These are phyloP conservation scores for Martiniozyma abietophila DNA, from an alignment of 805 yeast species.

Conservation along the genomic window DNA sequence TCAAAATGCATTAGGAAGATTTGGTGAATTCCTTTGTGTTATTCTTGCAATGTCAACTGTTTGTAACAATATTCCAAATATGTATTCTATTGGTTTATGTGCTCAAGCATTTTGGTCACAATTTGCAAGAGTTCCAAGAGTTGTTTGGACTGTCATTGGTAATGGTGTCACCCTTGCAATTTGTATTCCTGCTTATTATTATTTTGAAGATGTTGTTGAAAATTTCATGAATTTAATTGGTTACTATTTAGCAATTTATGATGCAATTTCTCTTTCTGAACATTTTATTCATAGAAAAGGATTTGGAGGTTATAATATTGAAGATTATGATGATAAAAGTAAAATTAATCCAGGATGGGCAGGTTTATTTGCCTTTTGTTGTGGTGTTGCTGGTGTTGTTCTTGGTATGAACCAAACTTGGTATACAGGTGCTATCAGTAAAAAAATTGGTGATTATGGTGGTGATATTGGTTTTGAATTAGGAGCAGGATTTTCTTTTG, in stretches of 20 bases:
- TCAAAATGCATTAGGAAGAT: slow-evolving; percentile 71
- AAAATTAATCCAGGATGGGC: slow-evolving; percentile 70
- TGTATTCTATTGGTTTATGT: slow-evolving; percentile 83
- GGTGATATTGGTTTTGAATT: slow-evolving; percentile 87
- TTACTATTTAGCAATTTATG: slow-evolving; percentile 83
- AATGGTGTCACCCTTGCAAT: slow-evolving; percentile 73
- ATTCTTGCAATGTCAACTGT: slow-evolving; percentile 77
- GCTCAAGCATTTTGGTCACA: slow-evolving; percentile 80
- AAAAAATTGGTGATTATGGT: slow-evolving; percentile 52
- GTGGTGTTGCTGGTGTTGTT: slow-evolving; percentile 80
- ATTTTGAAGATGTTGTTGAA: slow-evolving; percentile 62
- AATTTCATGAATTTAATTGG: slow-evolving; percentile 89
- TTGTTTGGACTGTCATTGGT: slow-evolving; percentile 71
- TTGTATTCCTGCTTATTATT: slow-evolving; percentile 80
- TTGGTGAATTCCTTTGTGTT: slow-evolving; percentile 86
- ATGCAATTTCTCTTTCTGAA: slow-evolving; percentile 66
- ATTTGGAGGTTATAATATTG: slow-evolving; percentile 51
- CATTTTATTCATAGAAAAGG: slow-evolving; percentile 73
- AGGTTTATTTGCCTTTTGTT: slow-evolving; percentile 67
- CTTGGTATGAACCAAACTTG: slow-evolving; percentile 83
- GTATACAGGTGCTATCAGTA: slow-evolving; percentile 66
- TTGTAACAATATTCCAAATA: slow-evolving; percentile 87
- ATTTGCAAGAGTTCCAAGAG: slow-evolving; percentile 69
- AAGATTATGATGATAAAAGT: slow-evolving; percentile 46
- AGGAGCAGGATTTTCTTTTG: slow-evolving; percentile 55